phyloP scores from a whole-genome alignment of 148 eudicot genomes.

The Chenopodium album region DNA sequence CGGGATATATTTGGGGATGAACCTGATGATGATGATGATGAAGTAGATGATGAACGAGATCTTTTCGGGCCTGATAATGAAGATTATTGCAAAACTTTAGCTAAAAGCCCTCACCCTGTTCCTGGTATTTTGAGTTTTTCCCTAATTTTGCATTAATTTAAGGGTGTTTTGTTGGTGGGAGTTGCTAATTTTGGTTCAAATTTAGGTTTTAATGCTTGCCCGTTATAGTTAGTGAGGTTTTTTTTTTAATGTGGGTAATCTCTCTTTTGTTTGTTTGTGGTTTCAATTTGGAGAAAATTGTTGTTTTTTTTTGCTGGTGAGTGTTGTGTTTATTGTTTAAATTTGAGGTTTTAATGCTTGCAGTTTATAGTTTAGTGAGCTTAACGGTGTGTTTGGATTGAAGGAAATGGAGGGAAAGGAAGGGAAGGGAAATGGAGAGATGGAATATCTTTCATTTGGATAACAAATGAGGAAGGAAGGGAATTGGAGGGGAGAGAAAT shows the following conservation, averaged over 20 bases:
- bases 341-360: background rate
- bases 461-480: too few relatives aligned
- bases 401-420: too few relatives aligned
- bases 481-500: too few relatives aligned
- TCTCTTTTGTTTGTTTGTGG: background rate
- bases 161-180: background rate
- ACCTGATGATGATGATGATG: constrained; percentile 41
- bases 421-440: too few relatives aligned
- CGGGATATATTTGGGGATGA: constrained; percentile 43
- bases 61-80: constrained; percentile 93
- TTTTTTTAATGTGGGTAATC: background rate
- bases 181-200: background rate
- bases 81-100: constrained; percentile 69
- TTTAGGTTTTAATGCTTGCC: constrained; percentile 6
- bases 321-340: background rate
- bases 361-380: background rate
- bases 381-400: background rate
- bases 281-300: background rate
- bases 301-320: background rate
- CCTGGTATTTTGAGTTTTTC: constrained; percentile 50
- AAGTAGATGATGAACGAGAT: constrained; percentile 54
- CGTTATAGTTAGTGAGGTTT: background rate
- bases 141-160: background rate
- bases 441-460: too few relatives aligned
- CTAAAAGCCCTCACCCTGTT: constrained; percentile 63